Percentiles rank a stretch among this genome's conserved stretches.
Evolutionary conservation across 805 yeast species (phyloP).

Genomic region (Teunomyces kruisii): DNA sequence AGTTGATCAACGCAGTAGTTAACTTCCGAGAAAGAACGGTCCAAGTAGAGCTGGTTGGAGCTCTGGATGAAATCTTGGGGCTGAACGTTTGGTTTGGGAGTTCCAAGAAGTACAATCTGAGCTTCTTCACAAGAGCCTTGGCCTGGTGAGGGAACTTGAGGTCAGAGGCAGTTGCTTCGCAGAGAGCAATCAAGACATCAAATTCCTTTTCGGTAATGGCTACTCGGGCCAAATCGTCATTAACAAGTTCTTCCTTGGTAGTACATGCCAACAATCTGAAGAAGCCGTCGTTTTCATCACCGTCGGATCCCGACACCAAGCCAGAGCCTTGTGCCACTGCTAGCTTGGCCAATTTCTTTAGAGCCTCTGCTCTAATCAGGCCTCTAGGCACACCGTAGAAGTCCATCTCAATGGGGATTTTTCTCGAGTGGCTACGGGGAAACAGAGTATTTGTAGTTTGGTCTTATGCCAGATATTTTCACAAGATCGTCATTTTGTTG

Average conservation of each 20-base stretch:
- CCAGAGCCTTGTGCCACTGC: slow-evolving; percentile 22
- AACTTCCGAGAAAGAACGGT: slow-evolving; percentile 29
- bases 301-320: slow-evolving; percentile 4
- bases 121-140: slow-evolving; percentile 39
- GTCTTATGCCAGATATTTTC: not conserved
- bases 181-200: slow-evolving; percentile 58
- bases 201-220: slow-evolving; percentile 52
- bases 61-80: slow-evolving; percentile 29
- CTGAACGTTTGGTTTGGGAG: slow-evolving; percentile 47
- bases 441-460: not conserved
- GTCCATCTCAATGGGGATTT: slow-evolving; percentile 27
- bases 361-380: slow-evolving; percentile 40
- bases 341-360: slow-evolving; percentile 34
- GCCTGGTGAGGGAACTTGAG: slow-evolving; percentile 37
- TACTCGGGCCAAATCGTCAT: slow-evolving; percentile 25
- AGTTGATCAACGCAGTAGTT: slow-evolving; percentile 31
- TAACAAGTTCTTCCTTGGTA: slow-evolving; percentile 9
- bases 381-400: slow-evolving; percentile 37
- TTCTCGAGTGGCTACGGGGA: not conserved
- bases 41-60: slow-evolving; percentile 27
- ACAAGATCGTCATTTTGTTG: not conserved
- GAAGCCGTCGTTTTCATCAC: slow-evolving; percentile 17
- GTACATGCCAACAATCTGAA: slow-evolving; percentile 16
- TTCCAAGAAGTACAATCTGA: slow-evolving; percentile 48
- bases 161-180: slow-evolving; percentile 37